A percentile compares a stretch with the other conserved stretches of the same genome.
These are phyloP conservation scores for Exophiala sp. DNA, from an alignment of 2,329 filamentous ascomycete genomes.

Conservation along the genomic window DNA sequence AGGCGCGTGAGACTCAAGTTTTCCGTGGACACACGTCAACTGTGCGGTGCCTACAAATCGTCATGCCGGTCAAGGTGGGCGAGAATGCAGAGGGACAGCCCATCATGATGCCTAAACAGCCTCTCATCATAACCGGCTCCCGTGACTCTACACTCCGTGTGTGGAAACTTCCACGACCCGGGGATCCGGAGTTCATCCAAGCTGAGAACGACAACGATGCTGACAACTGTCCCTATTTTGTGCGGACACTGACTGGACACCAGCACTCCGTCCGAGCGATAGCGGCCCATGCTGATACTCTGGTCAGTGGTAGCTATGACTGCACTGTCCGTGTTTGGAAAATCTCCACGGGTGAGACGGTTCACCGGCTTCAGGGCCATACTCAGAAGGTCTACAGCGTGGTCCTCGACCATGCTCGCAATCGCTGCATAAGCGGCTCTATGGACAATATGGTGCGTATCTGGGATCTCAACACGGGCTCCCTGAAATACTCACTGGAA, in stretches of 20 bases:
- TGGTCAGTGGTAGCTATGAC: slow-evolving; percentile 97
- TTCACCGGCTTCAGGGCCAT: slow-evolving; percentile 81
- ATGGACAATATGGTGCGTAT: slow-evolving; percentile 99
- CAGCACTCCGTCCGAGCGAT: slow-evolving; percentile 93
- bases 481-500: slow-evolving; percentile 81
- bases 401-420: slow-evolving; percentile 82
- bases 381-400: slow-evolving; percentile 94
- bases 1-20: slow-evolving; percentile 84
- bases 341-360: slow-evolving; percentile 85
- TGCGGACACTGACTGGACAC: slow-evolving; percentile 79
- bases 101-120: slow-evolving; percentile 88
- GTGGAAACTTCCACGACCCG: slow-evolving; percentile 82
- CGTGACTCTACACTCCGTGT: slow-evolving; percentile 89
- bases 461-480: slow-evolving; percentile 84
- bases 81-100: slow-evolving; percentile 63
- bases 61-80: slow-evolving; percentile 77
- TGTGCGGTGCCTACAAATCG: slow-evolving; percentile 88
- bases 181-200: slow-evolving; percentile 71
- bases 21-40: slow-evolving; percentile 98
- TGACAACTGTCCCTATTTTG: slow-evolving; percentile 87
- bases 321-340: slow-evolving; percentile 93
- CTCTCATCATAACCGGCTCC: slow-evolving; percentile 94
- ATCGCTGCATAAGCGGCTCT: slow-evolving; percentile 92
- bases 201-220: slow-evolving; percentile 65
- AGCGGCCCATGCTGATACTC: slow-evolving; percentile 84